Conservation (phyloP, 225 moss, liverwort and hornwort species). For the Polytrichum commune region DNA sequence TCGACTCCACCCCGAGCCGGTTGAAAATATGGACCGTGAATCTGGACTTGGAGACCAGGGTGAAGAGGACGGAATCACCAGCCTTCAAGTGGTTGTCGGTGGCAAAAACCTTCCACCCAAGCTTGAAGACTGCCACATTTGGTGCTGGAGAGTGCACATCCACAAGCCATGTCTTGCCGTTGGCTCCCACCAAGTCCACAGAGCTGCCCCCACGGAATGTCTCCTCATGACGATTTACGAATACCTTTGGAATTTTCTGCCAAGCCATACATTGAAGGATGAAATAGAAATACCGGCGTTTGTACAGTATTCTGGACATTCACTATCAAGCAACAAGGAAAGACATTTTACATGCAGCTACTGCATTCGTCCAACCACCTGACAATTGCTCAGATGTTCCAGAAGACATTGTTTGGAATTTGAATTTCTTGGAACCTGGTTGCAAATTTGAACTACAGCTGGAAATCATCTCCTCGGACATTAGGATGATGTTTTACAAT, state of each 20-base stretch:
- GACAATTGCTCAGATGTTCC: too few species aligned
- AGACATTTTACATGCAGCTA: too few species aligned
- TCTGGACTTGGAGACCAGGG: slow-evolving; percentile 31
- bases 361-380: too few species aligned
- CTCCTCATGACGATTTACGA: slow-evolving; percentile 21
- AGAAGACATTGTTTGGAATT: too few species aligned
- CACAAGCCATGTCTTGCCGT: slow-evolving; percentile 39
- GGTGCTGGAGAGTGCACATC: slow-evolving; percentile 9
- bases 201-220: slow-evolving; percentile 24
- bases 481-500: too few species aligned
- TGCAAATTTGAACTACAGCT: neutral
- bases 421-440: neutral
- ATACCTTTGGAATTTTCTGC: slow-evolving; percentile 38
- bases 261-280: neutral
- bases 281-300: neutral
- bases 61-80: slow-evolving; percentile 39
- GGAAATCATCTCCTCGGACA: too few species aligned
- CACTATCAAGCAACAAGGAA: too few species aligned
- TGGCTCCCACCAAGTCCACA: slow-evolving; percentile 37
- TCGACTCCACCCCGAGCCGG: slow-evolving; percentile 23
- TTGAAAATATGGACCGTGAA: slow-evolving; percentile 42
- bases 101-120: slow-evolving; percentile 39
- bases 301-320: slow-evolving; percentile 5
- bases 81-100: slow-evolving; percentile 32
- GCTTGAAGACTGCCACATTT: slow-evolving; percentile 17